Percentiles rank a stretch among this genome's conserved stretches.
Conservation (phyloP, 345 rosid genomes). For the Populus ilicifolia region DNA sequence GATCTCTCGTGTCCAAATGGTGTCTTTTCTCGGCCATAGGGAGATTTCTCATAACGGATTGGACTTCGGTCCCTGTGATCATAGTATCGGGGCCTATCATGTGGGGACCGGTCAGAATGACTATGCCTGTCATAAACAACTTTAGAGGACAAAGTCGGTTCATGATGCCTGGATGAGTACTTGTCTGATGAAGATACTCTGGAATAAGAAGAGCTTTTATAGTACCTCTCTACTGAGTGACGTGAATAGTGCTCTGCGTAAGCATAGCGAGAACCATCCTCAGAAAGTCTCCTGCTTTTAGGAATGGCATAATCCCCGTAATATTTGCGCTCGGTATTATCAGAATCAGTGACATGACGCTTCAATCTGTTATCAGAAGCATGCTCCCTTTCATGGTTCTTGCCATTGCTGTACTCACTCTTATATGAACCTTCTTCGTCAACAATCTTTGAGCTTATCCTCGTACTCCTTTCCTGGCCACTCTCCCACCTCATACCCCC, state of each 20-base stretch:
- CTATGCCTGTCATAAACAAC: slow-evolving; percentile 68
- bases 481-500: slow-evolving; percentile 47
- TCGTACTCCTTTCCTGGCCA: slow-evolving; percentile 57
- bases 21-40: slow-evolving; percentile 14
- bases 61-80: slow-evolving; percentile 75
- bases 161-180: slow-evolving; percentile 68
- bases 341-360: slow-evolving; percentile 71
- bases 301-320: slow-evolving; percentile 55
- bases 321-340: slow-evolving; percentile 61
- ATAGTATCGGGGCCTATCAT: slow-evolving; percentile 54
- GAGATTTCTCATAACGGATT: slow-evolving; percentile 48
- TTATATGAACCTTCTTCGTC: slow-evolving; percentile 56
- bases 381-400: slow-evolving; percentile 61
- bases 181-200: slow-evolving; percentile 60
- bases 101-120: slow-evolving; percentile 71
- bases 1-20: slow-evolving; percentile 15
- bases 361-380: slow-evolving; percentile 57
- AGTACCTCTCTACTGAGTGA: slow-evolving; percentile 56
- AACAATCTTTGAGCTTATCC: slow-evolving; percentile 73
- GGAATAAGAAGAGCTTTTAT: slow-evolving; percentile 61
- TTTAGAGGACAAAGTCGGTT: slow-evolving; percentile 59
- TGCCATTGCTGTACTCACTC: slow-evolving; percentile 59
- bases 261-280: slow-evolving; percentile 54
- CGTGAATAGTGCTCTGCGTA: slow-evolving; percentile 63
- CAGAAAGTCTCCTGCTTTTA: slow-evolving; percentile 75